These are phyloP conservation scores for Umbelopsis sp. DNA, from an alignment of 192 early-diverging fungal genomes.

Conservation along the genomic window DNA sequence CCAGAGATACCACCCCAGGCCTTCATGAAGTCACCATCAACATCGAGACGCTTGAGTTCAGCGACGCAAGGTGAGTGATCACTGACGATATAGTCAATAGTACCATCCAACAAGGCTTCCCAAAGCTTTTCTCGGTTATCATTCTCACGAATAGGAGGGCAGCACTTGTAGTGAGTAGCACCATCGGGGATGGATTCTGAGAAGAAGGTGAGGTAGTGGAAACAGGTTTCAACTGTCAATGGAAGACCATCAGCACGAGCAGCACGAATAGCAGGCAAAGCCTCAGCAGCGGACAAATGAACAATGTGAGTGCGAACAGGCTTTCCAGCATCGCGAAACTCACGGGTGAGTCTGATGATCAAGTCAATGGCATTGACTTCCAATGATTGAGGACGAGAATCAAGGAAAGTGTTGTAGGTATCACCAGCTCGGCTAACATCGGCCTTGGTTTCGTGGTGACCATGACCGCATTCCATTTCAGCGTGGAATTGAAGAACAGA, in stretches of 20 bases:
- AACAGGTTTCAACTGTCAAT: conserved; percentile 83
- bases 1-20: conserved; percentile 86
- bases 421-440: conserved; percentile 52
- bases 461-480: conserved; percentile 55
- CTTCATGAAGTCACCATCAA: conserved; percentile 71
- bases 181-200: conserved; percentile 68
- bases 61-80: conserved; percentile 85
- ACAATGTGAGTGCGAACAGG: conserved; percentile 80
- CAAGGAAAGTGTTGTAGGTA: conserved; percentile 66
- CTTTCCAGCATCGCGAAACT: conserved; percentile 57
- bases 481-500: conserved; percentile 80
- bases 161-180: conserved; percentile 85
- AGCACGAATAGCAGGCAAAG: conserved; percentile 69
- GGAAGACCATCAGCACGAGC: conserved; percentile 71
- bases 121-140: conserved; percentile 71
- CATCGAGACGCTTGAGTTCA: conserved; percentile 69
- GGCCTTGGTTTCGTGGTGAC: conserved; percentile 27
- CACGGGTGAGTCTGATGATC: conserved; percentile 68
- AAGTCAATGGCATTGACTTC: conserved; percentile 77
- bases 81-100: conserved; percentile 81
- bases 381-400: conserved; percentile 70
- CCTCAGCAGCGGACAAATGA: conserved; percentile 78
- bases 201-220: conserved; percentile 75
- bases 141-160: conserved; percentile 77
- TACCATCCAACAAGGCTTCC: conserved; percentile 74